Evolutionary conservation across 2,329 filamentous ascomycete species (phyloP), one percentile per base, ranked within the genome.

Genomic region (Pseudofabraea citricarpa): DNA sequence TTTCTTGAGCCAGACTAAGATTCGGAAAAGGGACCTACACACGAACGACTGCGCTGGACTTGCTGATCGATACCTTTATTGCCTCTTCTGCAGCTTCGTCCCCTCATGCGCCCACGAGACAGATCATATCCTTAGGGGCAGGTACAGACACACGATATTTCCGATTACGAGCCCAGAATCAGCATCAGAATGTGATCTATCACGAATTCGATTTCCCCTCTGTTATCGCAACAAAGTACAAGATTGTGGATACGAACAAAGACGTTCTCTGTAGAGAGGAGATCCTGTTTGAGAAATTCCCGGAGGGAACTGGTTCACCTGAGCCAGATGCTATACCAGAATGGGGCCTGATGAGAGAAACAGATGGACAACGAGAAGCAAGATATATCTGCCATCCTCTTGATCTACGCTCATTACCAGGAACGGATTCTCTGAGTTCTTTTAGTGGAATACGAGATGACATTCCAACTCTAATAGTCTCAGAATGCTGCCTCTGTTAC

Each of bases 401-500:
- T 7, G 62, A 64, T 41, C 53, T 65, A 7, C 53, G 62, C 15
- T 41, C 54, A 10, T 47, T 64, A 5, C 50, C 56, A 4, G 26
- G 38, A 21, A 54, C 31, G 7, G 26, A 41, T 7, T 37, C 41
- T 7, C 26, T 48, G 20, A 46, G 47, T 5, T 26, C 47, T 13
- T 59, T 79, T 4, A 54, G 58, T 16, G 73, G 73, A 54, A 52
- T 80, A 69, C 54, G 77, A 68, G 59, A 65, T 53, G 56, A 78
- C 60, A 19, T 87, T 0, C 89, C 93, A 0, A 98, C 93, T 0
- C 68, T 98, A 7, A 66, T 98, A 19, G 74, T 98, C 6, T 97
- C 91, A 0, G 93, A 98, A 65, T 97, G 93, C 72, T 98, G 93
- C 61, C 75, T 98, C 23, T 88, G 93, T 62, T 98, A 98, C 59